These are phyloP conservation scores for Lepidium africanum DNA, from an alignment of 345 rosid species.

Conservation along the genomic window DNA sequence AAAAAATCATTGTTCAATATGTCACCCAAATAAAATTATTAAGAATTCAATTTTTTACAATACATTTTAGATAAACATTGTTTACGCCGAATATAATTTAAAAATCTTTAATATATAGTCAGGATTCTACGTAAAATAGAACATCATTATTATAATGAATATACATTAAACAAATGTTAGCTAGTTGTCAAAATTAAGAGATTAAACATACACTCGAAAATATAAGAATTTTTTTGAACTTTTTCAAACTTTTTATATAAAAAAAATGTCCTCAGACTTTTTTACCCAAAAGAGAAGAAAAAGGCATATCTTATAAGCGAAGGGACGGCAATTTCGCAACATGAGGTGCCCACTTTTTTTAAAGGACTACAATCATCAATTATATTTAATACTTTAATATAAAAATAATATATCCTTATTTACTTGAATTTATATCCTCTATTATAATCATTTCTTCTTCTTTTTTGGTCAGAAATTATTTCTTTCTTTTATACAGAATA, in stretches of 20 bases:
- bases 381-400: background rate
- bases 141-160: too few relatives aligned
- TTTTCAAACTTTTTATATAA: background rate
- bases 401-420: background rate
- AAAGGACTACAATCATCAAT: conserved; percentile 20
- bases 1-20: too few relatives aligned
- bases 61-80: too few relatives aligned
- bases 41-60: too few relatives aligned
- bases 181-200: background rate
- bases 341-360: conserved; percentile 18
- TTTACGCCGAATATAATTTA: too few relatives aligned
- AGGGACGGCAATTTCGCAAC: conserved; percentile 20
- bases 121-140: too few relatives aligned
- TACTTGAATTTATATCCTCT: background rate
- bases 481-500: background rate
- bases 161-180: too few relatives aligned
- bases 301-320: conserved; percentile 25
- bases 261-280: background rate
- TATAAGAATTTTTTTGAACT: background rate
- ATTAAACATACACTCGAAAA: background rate
- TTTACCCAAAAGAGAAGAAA: conserved; percentile 16
- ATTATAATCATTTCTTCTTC: background rate
- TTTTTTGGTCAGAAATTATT: background rate
- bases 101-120: too few relatives aligned
- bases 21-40: too few relatives aligned